Base-by-base conservation (phyloP, 352 stramenopile species). In the Phytophthora colocasiae region DNA sequence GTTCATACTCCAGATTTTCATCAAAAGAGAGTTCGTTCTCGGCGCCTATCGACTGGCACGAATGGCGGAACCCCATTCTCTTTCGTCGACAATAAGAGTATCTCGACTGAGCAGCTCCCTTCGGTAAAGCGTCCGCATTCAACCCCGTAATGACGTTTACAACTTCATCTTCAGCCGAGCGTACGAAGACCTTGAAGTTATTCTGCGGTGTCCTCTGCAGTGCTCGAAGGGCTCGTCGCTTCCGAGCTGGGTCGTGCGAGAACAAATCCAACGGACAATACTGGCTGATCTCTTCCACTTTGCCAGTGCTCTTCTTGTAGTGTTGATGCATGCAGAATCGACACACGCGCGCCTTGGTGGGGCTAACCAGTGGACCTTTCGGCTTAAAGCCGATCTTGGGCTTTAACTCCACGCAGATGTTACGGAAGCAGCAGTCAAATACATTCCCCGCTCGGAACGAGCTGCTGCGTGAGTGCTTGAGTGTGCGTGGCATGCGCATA, bases 291-390 rank as follows among this genome's bases (percentile, higher is more conserved):
- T 91, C 80, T 41, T 92, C 82, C 24, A 96, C 80, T 49, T 96
- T 95, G 41, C 81, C 85, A 19, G 78, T 64, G 10, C 66, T 56
- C 29, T 80, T 78, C 74, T 97, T 96, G 70, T 91, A 92, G 53
- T 93, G 83, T 52, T 97, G 89, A 71, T 97, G 89, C 88, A 97
- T 96, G 60, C 85, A 95, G 58, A 97, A 97, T 15, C 87, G 85
- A 45, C 88, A 93, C 11, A 89, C 81, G 10, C 68, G 58, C 31
- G 80, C 72, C 67, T 93, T 94, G 6, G 81, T 70, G 14, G 80
- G 73, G 2, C 87, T 77, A 4, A 91, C 67, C 29, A 92, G 68
- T n/a, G 64, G 47, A 0, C 83, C 75, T 6, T 78, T 78, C 0
- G 86, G 83, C 34, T 93, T 85, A 54, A 93, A 92, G 1, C 87